Evolutionary conservation across 306 rosid species (phyloP), one percentile per base, ranked within the genome.

Genomic region (Prinsepia uniflora): DNA sequence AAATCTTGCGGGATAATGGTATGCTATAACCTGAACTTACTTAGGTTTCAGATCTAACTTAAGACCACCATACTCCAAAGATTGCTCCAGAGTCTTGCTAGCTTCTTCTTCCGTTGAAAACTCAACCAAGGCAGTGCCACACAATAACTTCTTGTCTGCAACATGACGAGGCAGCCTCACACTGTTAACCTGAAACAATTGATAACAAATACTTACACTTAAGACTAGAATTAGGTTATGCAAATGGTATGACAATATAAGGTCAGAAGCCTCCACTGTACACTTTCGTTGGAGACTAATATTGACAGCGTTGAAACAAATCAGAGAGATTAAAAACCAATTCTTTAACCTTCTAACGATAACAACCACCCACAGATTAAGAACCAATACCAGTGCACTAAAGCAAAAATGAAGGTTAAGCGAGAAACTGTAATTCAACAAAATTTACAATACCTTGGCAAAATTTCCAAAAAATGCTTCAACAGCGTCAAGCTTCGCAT

Each of bases 101-200:
- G 87, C 83, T 57, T 86, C 96, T 75, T 86, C 91, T 78, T 86
- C 96, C 7, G 87, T 68, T 10, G 96, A 84, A 70, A 92, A 88
- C 81, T 92, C 98, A 39, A 92, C 74, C 75, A 92, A 85, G 40
- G 91, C 96, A 66, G 89, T 82, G 69, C 98, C 98, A 54, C 96
- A 87, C 69, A 89, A 86, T 72, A 86, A 59, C 76, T 77, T 89
- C 67, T 89, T 92, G 81, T 92, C 96, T 11, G 92, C 88, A 75
- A 92, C 88, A 79, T 87, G 91, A 62, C 95, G 98, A 18, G 96
- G 96, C 61, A 92, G 83, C 81, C 98, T 83, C 66, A 92, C 90
- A 66, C 96, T 92, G 76, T 81, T 90, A 64, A 92, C 89, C 98
- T 92, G 91, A 81, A 80, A 72, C 43, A 34, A 49, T 34, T 17